These are phyloP conservation scores for Globisporangium abappressorium DNA, from an alignment of 352 stramenopile genomes.

Conservation along the genomic window DNA sequence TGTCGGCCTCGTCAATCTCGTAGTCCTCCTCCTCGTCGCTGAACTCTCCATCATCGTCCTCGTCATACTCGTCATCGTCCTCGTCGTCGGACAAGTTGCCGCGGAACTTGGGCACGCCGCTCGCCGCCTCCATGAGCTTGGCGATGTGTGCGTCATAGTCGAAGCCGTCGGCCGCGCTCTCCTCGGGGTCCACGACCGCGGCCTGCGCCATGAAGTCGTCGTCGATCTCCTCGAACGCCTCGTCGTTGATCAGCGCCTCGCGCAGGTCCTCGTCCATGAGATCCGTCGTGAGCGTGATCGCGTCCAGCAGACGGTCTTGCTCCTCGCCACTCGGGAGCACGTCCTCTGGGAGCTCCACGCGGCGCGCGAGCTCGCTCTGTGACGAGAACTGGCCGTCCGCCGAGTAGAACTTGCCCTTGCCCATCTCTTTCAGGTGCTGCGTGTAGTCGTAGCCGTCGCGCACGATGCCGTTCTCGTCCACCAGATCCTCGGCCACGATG, in stretches of 20 bases:
- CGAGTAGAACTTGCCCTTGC: conserved; percentile 81
- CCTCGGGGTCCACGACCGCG: conserved; percentile 35
- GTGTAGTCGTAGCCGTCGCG: conserved; percentile 93
- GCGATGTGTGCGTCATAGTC: conserved; percentile 94
- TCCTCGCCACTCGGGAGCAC: conserved; percentile 67
- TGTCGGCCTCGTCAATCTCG: conserved; percentile 33
- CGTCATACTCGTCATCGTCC: conserved; percentile 35
- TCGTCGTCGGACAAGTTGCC: conserved; percentile 71
- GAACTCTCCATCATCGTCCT: conserved; percentile 76
- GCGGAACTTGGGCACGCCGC: conserved; percentile 63
- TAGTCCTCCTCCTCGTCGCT: conserved; percentile 62
- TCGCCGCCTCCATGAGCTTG: conserved; percentile 88
- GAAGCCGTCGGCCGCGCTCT: conserved; percentile 59
- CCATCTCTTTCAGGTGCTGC: conserved; percentile 91
- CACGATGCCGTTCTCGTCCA: conserved; percentile 86
- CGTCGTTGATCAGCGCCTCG: conserved; percentile 80
- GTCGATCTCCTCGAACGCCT: conserved; percentile 86
- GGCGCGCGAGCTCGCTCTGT: conserved; percentile 49
- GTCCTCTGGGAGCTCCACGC: conserved; percentile 62
- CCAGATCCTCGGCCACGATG: conserved; percentile 63
- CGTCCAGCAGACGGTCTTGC: conserved; percentile 76
- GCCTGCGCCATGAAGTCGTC: conserved; percentile 91
- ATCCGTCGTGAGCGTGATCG: conserved; percentile 81
- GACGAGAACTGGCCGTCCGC: conserved; percentile 66
- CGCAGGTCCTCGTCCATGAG: conserved; percentile 86